A percentile compares a stretch with the other conserved stretches of the same genome.
Conservation (phyloP, 1,139 yeast genomes). For the Debaryomycetaceae sp. region DNA sequence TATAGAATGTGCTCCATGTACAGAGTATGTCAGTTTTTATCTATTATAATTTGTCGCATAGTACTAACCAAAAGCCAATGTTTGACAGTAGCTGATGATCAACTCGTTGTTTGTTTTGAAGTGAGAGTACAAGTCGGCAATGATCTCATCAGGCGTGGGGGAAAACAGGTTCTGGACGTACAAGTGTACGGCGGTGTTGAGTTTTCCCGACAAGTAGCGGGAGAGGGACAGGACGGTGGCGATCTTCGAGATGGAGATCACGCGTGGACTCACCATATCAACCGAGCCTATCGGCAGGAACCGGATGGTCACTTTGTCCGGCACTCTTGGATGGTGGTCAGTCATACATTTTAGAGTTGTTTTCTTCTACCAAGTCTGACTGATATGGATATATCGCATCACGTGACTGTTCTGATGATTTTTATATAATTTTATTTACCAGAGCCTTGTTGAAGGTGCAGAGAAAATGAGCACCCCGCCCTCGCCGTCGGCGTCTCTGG, state of each 20-base stretch:
- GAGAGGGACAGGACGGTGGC: constrained; percentile 37
- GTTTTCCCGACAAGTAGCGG: constrained; percentile 31
- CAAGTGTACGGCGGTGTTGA: constrained; percentile 20
- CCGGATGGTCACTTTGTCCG: constrained; percentile 29
- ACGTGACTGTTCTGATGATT: too few relatives aligned
- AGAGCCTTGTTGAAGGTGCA: too few relatives aligned
- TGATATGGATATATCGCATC: too few relatives aligned
- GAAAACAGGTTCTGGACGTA: constrained; percentile 52
- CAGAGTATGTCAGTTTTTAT: neutral
- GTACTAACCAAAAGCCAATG: constrained; percentile 44
- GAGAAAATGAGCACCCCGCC: too few relatives aligned
- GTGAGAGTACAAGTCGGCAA: constrained; percentile 34
- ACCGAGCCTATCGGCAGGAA: constrained; percentile 54
- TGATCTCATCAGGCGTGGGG: constrained; percentile 47
- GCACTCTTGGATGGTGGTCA: too few relatives aligned
- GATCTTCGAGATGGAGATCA: constrained; percentile 36
- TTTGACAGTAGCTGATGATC: constrained; percentile 42
- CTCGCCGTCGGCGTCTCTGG: too few relatives aligned
- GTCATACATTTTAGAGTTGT: too few relatives aligned
- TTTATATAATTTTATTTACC: too few relatives aligned
- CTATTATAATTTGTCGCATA: neutral
- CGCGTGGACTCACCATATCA: constrained; percentile 35
- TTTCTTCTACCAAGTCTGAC: too few relatives aligned
- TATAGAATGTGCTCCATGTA: too few relatives aligned
- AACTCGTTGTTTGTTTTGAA: constrained; percentile 42